phyloP scores from a whole-genome alignment of 306 rosid species.

The Betula pendula region DNA sequence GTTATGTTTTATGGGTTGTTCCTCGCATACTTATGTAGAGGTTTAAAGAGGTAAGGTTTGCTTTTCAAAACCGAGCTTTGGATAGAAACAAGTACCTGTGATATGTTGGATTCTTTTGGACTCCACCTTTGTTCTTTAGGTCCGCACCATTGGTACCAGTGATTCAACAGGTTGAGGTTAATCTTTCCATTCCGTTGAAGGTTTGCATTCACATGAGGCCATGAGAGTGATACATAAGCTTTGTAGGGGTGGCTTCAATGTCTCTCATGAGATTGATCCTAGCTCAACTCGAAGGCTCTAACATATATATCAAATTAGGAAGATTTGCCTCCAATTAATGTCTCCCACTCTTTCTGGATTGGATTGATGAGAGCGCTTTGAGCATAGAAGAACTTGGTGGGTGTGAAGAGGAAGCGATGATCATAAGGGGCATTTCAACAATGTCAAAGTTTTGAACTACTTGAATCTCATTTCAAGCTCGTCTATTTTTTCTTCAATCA shows the following conservation, averaged over 20 bases:
- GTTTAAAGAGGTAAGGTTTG: background rate
- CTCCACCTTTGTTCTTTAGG: background rate
- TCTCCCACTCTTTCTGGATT: background rate
- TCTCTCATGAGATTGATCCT: slow-evolving; percentile 36
- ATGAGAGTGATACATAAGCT: slow-evolving; percentile 16
- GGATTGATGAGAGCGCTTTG: too few species aligned
- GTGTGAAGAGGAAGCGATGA: slow-evolving; percentile 10
- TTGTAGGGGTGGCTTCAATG: slow-evolving; percentile 15
- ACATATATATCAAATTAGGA: too few species aligned
- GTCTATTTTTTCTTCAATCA: slow-evolving; percentile 32
- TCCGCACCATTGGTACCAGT: background rate
- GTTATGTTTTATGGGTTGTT: too few species aligned
- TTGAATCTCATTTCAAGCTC: slow-evolving; percentile 4
- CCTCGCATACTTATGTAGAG: too few species aligned
- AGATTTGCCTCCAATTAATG: too few species aligned
- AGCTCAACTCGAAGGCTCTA: background rate
- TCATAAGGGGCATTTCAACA: background rate
- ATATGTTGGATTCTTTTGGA: background rate
- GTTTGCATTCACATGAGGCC: slow-evolving; percentile 7
- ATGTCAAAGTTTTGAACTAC: too few species aligned
- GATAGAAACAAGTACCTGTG: slow-evolving; percentile 19
- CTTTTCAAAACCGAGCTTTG: background rate
- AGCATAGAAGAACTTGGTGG: background rate
- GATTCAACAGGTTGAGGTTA: background rate
- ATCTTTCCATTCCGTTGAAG: slow-evolving; percentile 7